These are phyloP conservation scores for Zymoseptoria tritici DNA, from an alignment of 2,329 filamentous ascomycete genomes.

Conservation along the genomic window DNA sequence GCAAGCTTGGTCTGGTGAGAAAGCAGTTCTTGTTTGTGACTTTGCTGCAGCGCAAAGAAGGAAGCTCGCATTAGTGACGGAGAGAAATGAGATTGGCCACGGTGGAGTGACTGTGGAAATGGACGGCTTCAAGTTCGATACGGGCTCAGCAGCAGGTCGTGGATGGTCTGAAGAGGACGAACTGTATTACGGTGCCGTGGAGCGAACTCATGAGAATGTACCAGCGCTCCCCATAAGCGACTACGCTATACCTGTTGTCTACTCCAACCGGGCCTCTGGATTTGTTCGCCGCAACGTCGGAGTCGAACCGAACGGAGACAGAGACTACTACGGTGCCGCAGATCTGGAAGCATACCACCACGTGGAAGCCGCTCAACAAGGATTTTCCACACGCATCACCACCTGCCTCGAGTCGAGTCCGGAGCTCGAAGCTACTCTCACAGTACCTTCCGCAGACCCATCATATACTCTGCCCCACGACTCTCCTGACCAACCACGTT, in stretches of 20 bases:
- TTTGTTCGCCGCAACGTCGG: too few relatives aligned
- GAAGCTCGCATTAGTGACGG: not conserved
- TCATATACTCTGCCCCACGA: not conserved
- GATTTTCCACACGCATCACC: not conserved
- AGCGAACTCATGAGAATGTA: not conserved
- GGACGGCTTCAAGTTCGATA: not conserved
- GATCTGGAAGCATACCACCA: not conserved
- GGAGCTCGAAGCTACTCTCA: not conserved
- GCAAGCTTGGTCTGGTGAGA: not conserved
- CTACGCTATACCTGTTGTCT: not conserved
- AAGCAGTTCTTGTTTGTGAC: not conserved
- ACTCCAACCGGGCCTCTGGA: not conserved
- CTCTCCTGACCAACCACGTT: not conserved
- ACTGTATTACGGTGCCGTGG: too few relatives aligned
- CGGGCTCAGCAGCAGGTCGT: not conserved
- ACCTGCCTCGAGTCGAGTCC: not conserved
- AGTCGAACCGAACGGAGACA: too few relatives aligned
- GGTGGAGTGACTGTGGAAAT: not conserved
- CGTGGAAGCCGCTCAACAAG: not conserved
- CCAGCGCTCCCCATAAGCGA: not conserved
- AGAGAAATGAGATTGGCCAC: not conserved
- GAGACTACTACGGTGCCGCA: too few relatives aligned
- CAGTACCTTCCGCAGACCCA: not conserved
- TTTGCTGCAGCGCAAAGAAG: not conserved
- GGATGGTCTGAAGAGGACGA: not conserved